These are phyloP conservation scores for Blastobotrys americana DNA, from an alignment of 805 yeast species.

Conservation along the genomic window DNA sequence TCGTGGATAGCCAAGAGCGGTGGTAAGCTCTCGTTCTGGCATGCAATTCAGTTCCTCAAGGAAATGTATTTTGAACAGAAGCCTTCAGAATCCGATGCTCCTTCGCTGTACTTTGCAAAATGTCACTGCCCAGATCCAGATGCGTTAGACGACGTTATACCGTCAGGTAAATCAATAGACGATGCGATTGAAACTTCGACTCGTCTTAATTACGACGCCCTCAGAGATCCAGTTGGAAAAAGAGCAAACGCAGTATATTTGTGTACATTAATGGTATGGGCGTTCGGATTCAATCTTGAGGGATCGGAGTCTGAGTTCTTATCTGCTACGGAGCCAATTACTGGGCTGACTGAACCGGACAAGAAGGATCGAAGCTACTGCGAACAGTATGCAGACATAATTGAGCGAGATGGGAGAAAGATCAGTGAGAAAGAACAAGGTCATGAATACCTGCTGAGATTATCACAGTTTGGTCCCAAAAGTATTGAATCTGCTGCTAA, in stretches of 20 bases:
- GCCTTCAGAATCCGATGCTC: conserved; percentile 26
- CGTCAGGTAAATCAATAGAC: conserved; percentile 11
- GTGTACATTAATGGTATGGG: conserved; percentile 28
- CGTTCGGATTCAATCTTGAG: conserved; percentile 26
- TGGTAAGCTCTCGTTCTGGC: conserved; percentile 50
- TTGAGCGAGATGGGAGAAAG: conserved; percentile 8
- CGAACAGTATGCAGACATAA: conserved; percentile 6
- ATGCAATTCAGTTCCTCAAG: conserved; percentile 53
- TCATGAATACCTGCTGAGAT: conserved; percentile 41
- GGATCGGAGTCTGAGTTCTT: conserved; percentile 26
- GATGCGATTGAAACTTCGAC: conserved; percentile 3
- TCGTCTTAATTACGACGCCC: conserved; percentile 16
- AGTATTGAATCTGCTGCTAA: conserved; percentile 34
- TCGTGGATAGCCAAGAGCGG: conserved; percentile 44
- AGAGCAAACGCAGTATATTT: conserved; percentile 25
- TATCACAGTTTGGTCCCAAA: conserved; percentile 24
- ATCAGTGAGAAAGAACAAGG: conserved; percentile 38
- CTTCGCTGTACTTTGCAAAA: conserved; percentile 6
- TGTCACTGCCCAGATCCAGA: conserved; percentile 17
- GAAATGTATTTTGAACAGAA: conserved; percentile 47
- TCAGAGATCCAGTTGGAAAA: conserved; percentile 25
- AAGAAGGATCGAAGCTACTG: conserved; percentile 2
- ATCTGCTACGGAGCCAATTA: conserved; percentile 5
- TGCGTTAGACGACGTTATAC: conserved; percentile 9
- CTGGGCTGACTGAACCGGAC: conserved; percentile 3